Conservation (phyloP, 768 basidiomycete species). For the Russula dissimulans region DNA sequence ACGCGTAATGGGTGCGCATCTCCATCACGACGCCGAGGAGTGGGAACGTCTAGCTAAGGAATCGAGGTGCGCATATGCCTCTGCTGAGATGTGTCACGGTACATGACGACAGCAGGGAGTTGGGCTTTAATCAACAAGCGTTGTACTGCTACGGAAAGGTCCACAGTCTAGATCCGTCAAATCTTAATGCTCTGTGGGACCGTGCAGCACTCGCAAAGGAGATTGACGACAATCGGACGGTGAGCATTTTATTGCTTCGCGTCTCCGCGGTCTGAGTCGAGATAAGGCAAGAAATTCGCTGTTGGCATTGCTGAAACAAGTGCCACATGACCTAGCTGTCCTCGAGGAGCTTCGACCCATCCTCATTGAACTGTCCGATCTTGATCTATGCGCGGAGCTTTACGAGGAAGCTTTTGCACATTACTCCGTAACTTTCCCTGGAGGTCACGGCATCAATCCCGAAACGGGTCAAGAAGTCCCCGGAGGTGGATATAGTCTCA, state of each 20-base stretch:
- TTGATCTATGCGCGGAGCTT: constrained; percentile 51
- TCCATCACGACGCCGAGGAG: constrained; percentile 73
- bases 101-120: constrained; percentile 34
- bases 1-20: constrained; percentile 83
- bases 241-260: constrained; percentile 26
- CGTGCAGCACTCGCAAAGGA: constrained; percentile 74
- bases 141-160: constrained; percentile 88
- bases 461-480: constrained; percentile 21
- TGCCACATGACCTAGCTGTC: constrained; percentile 72
- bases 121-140: constrained; percentile 75
- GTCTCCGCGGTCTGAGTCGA: background rate
- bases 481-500: constrained; percentile 39
- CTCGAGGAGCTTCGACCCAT: constrained; percentile 71
- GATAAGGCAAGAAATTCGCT: constrained; percentile 53
- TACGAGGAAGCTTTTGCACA: constrained; percentile 69
- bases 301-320: constrained; percentile 59
- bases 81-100: background rate
- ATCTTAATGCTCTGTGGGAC: constrained; percentile 85
- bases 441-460: constrained; percentile 35
- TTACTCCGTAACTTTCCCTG: constrained; percentile 44
- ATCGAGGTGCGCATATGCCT: constrained; percentile 45
- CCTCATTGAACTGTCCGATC: constrained; percentile 64
- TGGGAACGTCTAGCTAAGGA: constrained; percentile 77
- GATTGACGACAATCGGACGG: constrained; percentile 59
- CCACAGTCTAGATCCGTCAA: constrained; percentile 65